A percentile compares a stretch with the other conserved stretches of the same genome.
Conservation (phyloP, 371 early-diverging fungal species). For the Rhizopus microsporus region DNA sequence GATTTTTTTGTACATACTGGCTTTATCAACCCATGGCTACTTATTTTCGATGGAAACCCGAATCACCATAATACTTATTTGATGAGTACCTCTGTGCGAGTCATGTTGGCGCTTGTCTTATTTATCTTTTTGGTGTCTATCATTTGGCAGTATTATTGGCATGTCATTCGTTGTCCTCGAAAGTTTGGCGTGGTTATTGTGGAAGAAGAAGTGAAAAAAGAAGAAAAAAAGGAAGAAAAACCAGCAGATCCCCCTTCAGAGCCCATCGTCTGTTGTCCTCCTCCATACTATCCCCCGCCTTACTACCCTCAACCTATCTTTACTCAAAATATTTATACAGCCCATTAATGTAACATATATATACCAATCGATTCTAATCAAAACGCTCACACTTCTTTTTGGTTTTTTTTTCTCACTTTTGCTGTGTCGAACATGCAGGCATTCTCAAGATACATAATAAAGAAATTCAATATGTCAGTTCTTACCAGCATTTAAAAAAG, state of each 20-base stretch:
- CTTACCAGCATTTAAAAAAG: too few relatives aligned
- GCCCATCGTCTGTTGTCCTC: conserved; percentile 9
- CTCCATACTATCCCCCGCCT: conserved; percentile 14
- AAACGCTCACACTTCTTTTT: too few relatives aligned
- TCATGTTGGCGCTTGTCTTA: conserved; percentile 43
- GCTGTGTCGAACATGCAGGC: too few relatives aligned
- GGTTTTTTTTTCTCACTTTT: too few relatives aligned
- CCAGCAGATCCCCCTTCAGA: conserved; percentile 8
- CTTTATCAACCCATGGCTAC: conserved; percentile 47
- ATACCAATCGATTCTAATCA: too few relatives aligned
- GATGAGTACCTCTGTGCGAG: conserved; percentile 37
- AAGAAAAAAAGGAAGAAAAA: conserved; percentile 2
- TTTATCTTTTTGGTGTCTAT: conserved; percentile 29
- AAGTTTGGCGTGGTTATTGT: conserved; percentile 32
- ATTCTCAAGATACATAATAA: too few relatives aligned
- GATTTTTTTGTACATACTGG: conserved; percentile 59
- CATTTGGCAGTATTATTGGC: conserved; percentile 47
- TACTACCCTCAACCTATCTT: conserved; percentile 15
- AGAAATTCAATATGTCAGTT: too few relatives aligned
- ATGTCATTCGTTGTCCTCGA: conserved; percentile 25
- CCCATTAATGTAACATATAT: background rate
- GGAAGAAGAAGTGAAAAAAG: conserved; percentile 7
- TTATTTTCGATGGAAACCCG: conserved; percentile 45
- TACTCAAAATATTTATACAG: conserved; percentile 18
- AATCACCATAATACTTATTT: conserved; percentile 38